phyloP scores from a whole-genome alignment of 306 rosid species.

The Carpinus fangiana region DNA sequence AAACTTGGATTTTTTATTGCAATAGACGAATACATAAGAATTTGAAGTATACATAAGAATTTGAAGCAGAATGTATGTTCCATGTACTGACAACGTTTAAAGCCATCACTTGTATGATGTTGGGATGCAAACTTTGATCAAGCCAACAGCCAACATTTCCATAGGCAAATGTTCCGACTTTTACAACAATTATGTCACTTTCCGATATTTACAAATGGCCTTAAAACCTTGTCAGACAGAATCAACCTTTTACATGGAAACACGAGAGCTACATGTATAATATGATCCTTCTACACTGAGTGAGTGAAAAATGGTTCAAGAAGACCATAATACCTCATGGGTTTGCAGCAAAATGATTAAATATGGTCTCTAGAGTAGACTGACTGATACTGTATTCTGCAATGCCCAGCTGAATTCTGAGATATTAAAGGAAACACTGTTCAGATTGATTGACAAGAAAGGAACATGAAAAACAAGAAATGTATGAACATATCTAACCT shows the following conservation, averaged over 20 bases:
- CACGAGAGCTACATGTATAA: background rate
- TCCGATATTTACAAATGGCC: slow-evolving; percentile 27
- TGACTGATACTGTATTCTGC: slow-evolving; percentile 96
- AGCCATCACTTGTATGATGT: background rate
- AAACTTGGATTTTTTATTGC: background rate
- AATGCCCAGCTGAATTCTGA: slow-evolving; percentile 63
- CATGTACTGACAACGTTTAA: too few species aligned
- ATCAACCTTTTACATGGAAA: background rate
- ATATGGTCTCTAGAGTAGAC: slow-evolving; percentile 87
- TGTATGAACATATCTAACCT: slow-evolving; percentile 46
- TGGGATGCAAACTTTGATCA: background rate
- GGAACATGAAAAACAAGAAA: slow-evolving; percentile 13
- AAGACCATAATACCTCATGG: slow-evolving; percentile 37
- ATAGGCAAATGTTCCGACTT: background rate
- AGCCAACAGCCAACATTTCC: background rate
- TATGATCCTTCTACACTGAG: slow-evolving; percentile 6
- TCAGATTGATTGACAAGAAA: slow-evolving; percentile 7
- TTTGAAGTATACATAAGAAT: too few species aligned
- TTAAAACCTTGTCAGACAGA: background rate
- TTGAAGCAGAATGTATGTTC: too few species aligned
- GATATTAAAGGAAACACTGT: slow-evolving; percentile 27
- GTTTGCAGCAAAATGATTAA: slow-evolving; percentile 87
- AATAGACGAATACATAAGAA: too few species aligned
- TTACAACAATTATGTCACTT: slow-evolving; percentile 7
- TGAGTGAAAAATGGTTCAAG: slow-evolving; percentile 9